Evolutionary conservation across 371 early-diverging fungal genomes (phyloP), one percentile per base, ranked within the genome.

Genomic region (Saksenaea vasiformis): DNA sequence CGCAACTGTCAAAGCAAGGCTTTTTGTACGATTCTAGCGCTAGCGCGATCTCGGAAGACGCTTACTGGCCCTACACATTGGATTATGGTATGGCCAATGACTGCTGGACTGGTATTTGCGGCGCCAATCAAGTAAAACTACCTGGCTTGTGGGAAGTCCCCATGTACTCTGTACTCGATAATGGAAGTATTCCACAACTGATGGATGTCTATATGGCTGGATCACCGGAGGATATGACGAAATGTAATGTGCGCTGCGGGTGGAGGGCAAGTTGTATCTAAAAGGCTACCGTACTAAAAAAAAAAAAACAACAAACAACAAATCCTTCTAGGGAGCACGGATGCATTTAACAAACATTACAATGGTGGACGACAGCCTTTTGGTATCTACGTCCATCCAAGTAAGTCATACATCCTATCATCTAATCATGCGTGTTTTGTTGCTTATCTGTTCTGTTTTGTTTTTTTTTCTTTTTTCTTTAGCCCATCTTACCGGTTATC

Each of bases 71-170:
- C 2, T 91, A 91, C 68, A 91, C 90, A 0, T 66, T 91, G 24
- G 90, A 91, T 62, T 70, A 85, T 68, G 91, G 91, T 61, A 67
- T 87, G 60, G 86, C 87, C 54, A 89, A 87, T 54, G 87, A 88
- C 58, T 91, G 90, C 60, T 85, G 81, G 86, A 81, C 70, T 11
- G 77, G 82, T 22, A 67, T 76, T 41, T 89, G 90, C 58, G 69
- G 66, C 60, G 64, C 79, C 35, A 66, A 66, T 14, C 58, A 68
- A 36, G 62, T 85, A 1, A 74, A 76, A n/a, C 53, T 80, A 8
- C 87, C 86, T 0, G 90, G 90, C 11, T 61, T 90, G 54, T 91
- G 89, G 87, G 90, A 91, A 70, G 77, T 91, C 28, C 92, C 90
- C 5, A 86, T 90, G 88, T 76, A 79, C 44, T 54, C 78, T 34